Percentiles rank a stretch among this genome's conserved stretches.
phyloP scores from a whole-genome alignment of 139 green algal species.

The Tetradesmus lagerheimii region DNA sequence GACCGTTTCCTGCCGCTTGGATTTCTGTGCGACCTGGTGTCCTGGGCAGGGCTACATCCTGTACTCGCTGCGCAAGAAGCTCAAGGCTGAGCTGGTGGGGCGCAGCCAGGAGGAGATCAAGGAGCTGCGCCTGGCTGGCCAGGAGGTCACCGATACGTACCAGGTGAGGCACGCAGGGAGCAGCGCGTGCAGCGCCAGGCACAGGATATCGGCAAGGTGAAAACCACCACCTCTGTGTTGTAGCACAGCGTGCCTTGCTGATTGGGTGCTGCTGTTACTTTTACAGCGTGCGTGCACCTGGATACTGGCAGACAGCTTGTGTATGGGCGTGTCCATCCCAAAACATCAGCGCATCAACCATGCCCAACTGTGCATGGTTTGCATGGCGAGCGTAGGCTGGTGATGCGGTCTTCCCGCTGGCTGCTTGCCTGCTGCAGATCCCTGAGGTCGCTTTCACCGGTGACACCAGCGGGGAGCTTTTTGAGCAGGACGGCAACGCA shows the following conservation, averaged over 20 bases:
- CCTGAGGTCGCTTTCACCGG: slow-evolving; percentile 90
- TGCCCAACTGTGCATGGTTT: background rate
- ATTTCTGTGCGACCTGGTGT: too few species aligned
- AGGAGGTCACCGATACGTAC: slow-evolving; percentile 68
- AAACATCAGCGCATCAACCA: background rate
- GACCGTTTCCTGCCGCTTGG: too few species aligned
- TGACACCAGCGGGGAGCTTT: slow-evolving; percentile 82
- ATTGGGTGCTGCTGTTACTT: too few species aligned
- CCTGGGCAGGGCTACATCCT: slow-evolving; percentile 83
- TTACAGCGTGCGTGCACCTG: background rate
- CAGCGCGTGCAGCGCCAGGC: too few species aligned
- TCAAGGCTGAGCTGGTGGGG: slow-evolving; percentile 75
- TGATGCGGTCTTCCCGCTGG: background rate
- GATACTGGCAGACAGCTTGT: background rate
- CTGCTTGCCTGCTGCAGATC: slow-evolving; percentile 50
- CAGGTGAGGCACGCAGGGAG: slow-evolving; percentile 30
- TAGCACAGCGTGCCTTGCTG: too few species aligned
- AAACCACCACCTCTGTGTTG: too few species aligned
- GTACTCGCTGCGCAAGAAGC: slow-evolving; percentile 76
- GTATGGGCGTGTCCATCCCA: background rate
- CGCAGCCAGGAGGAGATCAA: slow-evolving; percentile 62
- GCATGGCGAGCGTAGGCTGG: background rate
- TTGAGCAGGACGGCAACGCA: slow-evolving; percentile 50
- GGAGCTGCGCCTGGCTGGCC: slow-evolving; percentile 53
- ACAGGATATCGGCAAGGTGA: too few species aligned